A percentile compares a stretch with the other conserved stretches of the same genome.
phyloP scores from a whole-genome alignment of 768 basidiomycete genomes.

The Pholiota molesta region DNA sequence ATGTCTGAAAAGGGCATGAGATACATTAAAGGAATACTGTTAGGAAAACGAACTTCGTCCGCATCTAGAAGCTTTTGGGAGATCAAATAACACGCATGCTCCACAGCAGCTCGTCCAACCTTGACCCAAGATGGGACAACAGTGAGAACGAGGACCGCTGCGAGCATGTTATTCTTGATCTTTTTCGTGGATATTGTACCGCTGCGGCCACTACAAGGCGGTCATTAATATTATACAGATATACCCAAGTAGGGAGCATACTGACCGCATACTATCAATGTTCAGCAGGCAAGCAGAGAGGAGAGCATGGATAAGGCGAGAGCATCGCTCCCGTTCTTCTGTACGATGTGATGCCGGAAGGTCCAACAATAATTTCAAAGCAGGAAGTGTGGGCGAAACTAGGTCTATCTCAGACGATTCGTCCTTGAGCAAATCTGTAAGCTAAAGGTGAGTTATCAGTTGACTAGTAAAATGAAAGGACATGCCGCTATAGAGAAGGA shows the following conservation, averaged over 20 bases:
- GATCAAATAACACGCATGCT: constrained; percentile 84
- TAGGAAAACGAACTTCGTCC: constrained; percentile 55
- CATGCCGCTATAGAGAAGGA: constrained; percentile 79
- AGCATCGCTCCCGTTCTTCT: constrained; percentile 54
- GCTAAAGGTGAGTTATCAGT: constrained; percentile 1
- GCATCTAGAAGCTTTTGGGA: constrained; percentile 75
- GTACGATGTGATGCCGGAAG: constrained; percentile 42
- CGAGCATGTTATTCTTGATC: constrained; percentile 88
- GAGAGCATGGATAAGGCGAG: constrained; percentile 71
- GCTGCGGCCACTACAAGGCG: constrained; percentile 65
- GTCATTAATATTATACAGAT: constrained; percentile 1
- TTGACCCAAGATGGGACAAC: constrained; percentile 67
- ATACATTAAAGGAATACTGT: background rate
- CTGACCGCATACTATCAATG: constrained; percentile 91
- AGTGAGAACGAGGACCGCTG: constrained; percentile 83
- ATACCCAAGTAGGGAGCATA: constrained; percentile 1
- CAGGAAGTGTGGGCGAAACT: constrained; percentile 77
- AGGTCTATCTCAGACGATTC: constrained; percentile 81
- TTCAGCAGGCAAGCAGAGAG: constrained; percentile 86
- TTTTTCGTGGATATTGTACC: constrained; percentile 80
- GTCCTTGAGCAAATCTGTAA: constrained; percentile 78
- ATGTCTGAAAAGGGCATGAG: constrained; percentile 48
- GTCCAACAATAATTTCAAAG: constrained; percentile 76
- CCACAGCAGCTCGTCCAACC: constrained; percentile 74
- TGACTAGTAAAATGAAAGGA: background rate